Percentiles rank a stretch among this genome's conserved stretches.
Conservation (phyloP, 495 filamentous ascomycete genomes). For the Lophium mytilinum region DNA sequence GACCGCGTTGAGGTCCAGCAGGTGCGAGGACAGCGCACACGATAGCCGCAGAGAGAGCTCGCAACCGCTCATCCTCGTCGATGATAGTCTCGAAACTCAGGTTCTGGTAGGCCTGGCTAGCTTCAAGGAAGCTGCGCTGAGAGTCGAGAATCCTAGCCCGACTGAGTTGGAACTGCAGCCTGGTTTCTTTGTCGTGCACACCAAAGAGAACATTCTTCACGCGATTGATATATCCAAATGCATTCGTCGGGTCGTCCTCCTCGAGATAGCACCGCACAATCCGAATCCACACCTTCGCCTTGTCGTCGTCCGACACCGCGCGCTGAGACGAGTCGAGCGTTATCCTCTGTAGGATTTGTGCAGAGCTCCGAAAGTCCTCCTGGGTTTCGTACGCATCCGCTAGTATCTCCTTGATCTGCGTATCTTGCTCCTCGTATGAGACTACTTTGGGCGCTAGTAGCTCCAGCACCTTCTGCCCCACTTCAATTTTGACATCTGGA, state of each 20-base stretch:
- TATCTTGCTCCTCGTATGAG: slow-evolving; percentile 79
- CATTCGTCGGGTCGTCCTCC: slow-evolving; percentile 80
- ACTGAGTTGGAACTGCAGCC: slow-evolving; percentile 78
- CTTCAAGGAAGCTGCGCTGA: slow-evolving; percentile 83
- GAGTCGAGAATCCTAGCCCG: slow-evolving; percentile 91
- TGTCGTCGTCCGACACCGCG: slow-evolving; percentile 66
- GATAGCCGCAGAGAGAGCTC: slow-evolving; percentile 80
- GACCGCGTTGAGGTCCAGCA: slow-evolving; percentile 76
- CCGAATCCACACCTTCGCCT: slow-evolving; percentile 77
- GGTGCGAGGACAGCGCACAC: slow-evolving; percentile 91
- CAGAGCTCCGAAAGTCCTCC: slow-evolving; percentile 73
- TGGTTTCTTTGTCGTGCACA: slow-evolving; percentile 58
- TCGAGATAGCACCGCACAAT: slow-evolving; percentile 93
- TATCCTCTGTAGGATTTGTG: slow-evolving; percentile 71
- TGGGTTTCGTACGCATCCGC: slow-evolving; percentile 74
- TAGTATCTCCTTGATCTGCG: slow-evolving; percentile 66
- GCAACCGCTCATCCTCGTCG: slow-evolving; percentile 76
- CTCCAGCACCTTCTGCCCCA: slow-evolving; percentile 59
- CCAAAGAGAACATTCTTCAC: slow-evolving; percentile 84
- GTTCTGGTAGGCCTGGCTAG: slow-evolving; percentile 75
- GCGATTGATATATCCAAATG: slow-evolving; percentile 82
- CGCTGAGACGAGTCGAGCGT: slow-evolving; percentile 82
- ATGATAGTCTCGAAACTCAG: slow-evolving; percentile 68
- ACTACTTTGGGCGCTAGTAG: slow-evolving; percentile 56
- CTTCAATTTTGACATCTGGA: slow-evolving; percentile 54